These are phyloP conservation scores for Fusarium anthophilum DNA, from an alignment of 2,329 filamentous ascomycete species.

Conservation along the genomic window DNA sequence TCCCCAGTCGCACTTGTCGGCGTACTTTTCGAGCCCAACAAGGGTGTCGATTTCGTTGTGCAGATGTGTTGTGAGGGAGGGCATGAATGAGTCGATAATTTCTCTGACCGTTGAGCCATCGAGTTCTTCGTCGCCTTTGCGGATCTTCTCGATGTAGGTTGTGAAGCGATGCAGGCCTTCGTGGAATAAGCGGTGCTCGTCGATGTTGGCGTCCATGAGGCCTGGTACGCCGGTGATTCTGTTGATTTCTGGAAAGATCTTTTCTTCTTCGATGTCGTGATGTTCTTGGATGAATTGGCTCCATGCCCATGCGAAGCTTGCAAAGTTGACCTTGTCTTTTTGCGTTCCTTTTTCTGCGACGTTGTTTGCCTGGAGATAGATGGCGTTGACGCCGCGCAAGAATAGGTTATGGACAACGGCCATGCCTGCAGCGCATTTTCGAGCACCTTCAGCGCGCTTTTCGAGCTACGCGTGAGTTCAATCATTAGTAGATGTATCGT, in stretches of 20 bases:
- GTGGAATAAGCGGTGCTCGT: conserved; percentile 53
- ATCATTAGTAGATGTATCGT: rapidly evolving
- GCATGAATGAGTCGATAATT: conserved; percentile 45
- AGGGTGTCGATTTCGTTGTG: conserved; percentile 52
- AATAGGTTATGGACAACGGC: conserved; percentile 49
- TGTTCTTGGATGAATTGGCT: conserved; percentile 48
- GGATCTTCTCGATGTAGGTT: conserved; percentile 46
- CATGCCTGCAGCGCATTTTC: conserved; percentile 45
- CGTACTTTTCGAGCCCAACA: conserved; percentile 46
- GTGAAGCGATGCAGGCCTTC: conserved; percentile 46
- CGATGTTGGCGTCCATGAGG: conserved; percentile 53
- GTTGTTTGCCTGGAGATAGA: conserved; percentile 50
- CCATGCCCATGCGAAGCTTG: conserved; percentile 48
- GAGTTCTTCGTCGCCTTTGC: conserved; percentile 41
- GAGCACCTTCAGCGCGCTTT: conserved; percentile 31
- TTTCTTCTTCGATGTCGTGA: conserved; percentile 51
- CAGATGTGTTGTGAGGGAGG: conserved; percentile 48
- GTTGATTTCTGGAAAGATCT: conserved; percentile 53
- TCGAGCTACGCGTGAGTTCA: neutral
- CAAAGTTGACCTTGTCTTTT: conserved; percentile 48
- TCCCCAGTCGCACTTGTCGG: conserved; percentile 49
- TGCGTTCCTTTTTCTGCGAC: conserved; percentile 41
- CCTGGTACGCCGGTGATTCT: conserved; percentile 46
- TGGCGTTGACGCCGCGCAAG: conserved; percentile 50
- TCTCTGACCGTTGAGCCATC: conserved; percentile 41